Base-by-base conservation (phyloP, 306 rosid genomes). In the Cyamopsis tetragonoloba region DNA sequence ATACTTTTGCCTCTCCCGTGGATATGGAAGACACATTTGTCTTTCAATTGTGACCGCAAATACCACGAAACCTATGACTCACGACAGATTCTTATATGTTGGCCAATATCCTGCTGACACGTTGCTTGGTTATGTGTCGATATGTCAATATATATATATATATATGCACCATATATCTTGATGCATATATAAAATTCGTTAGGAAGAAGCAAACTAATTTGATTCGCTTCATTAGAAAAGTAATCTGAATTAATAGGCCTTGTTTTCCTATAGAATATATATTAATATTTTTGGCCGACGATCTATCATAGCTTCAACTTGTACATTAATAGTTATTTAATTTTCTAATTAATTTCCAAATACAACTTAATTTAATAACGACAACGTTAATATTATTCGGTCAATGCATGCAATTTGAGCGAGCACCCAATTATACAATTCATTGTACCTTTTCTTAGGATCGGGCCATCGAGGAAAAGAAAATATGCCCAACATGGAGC, bases 171-270 rank as follows among this genome's bases (percentile, higher is more conserved):
- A n/a, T n/a, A n/a, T n/a, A n/a, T n/a, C n/a, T n/a, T n/a, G n/a
- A n/a, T n/a, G n/a, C n/a, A n/a, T n/a, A n/a, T n/a, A n/a, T n/a
- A n/a, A n/a, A n/a, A n/a, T n/a, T n/a, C n/a, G n/a, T 47, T 32
- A 66, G 17, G 20, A 41, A 42, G 30, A 54, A 41, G 31, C 74
- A 68, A n/a, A n/a, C n/a, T n/a, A n/a, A n/a, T n/a, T n/a, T n/a
- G n/a, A n/a, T 17, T 18, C 12, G 0, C 34, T 41, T 60, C n/a
- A 60, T 37, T 34, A 9, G 9, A 58, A 32, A 34, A 46, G 14
- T 34, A 19, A 18, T 34, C 27, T 10, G 44, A 32, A 17, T 17
- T 18, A 9, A 32, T 58, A 1, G 7, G 9, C 0, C 34, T 31
- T 4, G n/a, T n/a, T n/a, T 13, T 41, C 47, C 47, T 0, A 4